Evolutionary conservation across 2,329 filamentous ascomycete species (phyloP).

Genomic region (Ophiostoma tasmaniense): DNA sequence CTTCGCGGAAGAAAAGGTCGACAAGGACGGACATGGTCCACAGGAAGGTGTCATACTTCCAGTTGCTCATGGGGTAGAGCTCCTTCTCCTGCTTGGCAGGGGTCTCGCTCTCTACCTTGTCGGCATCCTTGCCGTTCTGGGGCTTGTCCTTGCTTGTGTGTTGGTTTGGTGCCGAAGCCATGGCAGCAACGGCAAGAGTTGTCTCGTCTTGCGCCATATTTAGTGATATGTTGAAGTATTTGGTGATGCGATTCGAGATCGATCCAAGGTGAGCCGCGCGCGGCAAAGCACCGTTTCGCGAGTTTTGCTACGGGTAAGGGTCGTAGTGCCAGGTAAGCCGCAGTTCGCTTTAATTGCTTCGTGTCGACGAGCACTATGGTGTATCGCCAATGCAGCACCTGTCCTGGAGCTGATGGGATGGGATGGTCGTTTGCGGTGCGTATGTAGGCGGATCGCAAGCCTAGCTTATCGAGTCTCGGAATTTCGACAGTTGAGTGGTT

Average conservation of each 20-base stretch:
- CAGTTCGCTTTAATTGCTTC: neutral
- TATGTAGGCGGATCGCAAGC: neutral
- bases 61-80: conserved; percentile 60
- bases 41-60: conserved; percentile 69
- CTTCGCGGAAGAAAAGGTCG: conserved; percentile 96
- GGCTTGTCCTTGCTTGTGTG: neutral
- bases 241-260: neutral
- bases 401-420: neutral
- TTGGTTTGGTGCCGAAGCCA: conserved; percentile 15
- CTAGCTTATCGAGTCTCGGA: too few species aligned
- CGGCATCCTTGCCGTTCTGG: conserved; percentile 4
- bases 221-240: neutral
- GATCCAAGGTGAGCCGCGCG: neutral
- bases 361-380: neutral
- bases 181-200: conserved; percentile 13
- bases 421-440: neutral
- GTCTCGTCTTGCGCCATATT: conserved; percentile 16
- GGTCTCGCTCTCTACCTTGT: conserved; percentile 20
- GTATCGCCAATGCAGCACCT: neutral
- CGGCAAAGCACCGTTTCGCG: neutral
- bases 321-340: neutral
- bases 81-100: conserved; percentile 29
- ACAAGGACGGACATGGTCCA: conserved; percentile 74
- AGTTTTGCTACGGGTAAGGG: neutral
- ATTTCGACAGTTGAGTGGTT: neutral